Base-by-base conservation (phyloP, 495 filamentous ascomycete species). In the Aspergillus sparsus region DNA sequence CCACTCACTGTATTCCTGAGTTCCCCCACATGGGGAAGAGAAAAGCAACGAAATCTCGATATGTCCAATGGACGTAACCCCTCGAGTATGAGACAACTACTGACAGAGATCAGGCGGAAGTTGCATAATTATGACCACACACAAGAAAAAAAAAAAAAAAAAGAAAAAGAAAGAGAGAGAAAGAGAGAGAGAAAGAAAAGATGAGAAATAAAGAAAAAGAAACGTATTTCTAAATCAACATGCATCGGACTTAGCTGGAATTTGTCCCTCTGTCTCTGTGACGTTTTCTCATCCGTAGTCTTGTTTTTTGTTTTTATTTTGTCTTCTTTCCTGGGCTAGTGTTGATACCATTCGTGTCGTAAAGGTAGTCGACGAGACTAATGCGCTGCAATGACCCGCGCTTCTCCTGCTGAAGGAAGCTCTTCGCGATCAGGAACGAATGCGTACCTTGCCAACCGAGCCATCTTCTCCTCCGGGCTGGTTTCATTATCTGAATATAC, bases 401-500 rank as follows among this genome's bases (percentile, higher is more conserved):
- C 67, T 9, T 78, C 68, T 60, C 62, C 61, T 60, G 76, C 65
- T 58, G 66, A 66, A 65, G 72, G 73, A 66, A 72, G 62, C 62
- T 76, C 74, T 63, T 67, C 71, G 21, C 60, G 68, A 64, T 78
- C 80, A 71, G 84, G 83, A 75, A 76, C 76, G 70, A 87, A 90
- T 67, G 86, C 85, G 77, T 93, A 96, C 76, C 85, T 86, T 51
- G 89, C 80, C 75, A 95, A 74, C 63, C 75, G 70, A 32, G 90
- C 86, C 90, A 93, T 92, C 74, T 85, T 91, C 78, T 96, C 91
- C 75, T 96, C 91, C 27, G 91, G 91, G 64, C 89, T 92, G 66
- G 84, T 77, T 47, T 89, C 88, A 46, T 87, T 84, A 69, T 92
- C 88, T 44, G 83, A 85, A 74, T 92, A 94, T 6, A 94, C 77